Conservation (phyloP, 352 stramenopile genomes). For the Pythium chondricola region DNA sequence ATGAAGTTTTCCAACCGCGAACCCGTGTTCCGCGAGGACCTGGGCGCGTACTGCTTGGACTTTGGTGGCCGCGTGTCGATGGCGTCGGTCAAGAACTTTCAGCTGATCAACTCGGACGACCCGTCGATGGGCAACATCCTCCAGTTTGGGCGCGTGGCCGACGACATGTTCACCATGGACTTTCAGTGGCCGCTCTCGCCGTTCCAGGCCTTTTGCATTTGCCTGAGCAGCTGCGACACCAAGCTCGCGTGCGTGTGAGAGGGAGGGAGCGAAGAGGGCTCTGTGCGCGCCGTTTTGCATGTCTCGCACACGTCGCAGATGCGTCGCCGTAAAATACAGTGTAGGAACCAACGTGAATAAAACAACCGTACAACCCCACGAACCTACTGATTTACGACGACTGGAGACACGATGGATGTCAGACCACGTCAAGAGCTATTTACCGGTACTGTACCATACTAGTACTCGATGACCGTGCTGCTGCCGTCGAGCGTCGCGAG, state of each 20-base stretch:
- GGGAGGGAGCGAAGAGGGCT: no score
- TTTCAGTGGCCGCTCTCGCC: slow-evolving; percentile 86
- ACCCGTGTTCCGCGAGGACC: slow-evolving; percentile 78
- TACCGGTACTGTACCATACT: background rate
- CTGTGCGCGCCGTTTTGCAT: background rate
- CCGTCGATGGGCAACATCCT: slow-evolving; percentile 83
- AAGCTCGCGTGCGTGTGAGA: slow-evolving; percentile 83
- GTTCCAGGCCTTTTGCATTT: slow-evolving; percentile 86
- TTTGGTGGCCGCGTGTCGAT: slow-evolving; percentile 81
- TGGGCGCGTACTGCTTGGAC: slow-evolving; percentile 83
- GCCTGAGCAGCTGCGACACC: slow-evolving; percentile 84
- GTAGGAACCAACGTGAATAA: slow-evolving; percentile 10
- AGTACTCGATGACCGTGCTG: slow-evolving; percentile 52
- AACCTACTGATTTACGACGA: slow-evolving; percentile 7
- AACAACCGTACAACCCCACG: slow-evolving; percentile 5
- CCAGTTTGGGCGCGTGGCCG: slow-evolving; percentile 84
- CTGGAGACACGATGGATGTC: background rate
- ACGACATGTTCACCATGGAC: slow-evolving; percentile 90
- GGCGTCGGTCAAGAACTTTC: slow-evolving; percentile 87
- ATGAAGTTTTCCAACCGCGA: slow-evolving; percentile 87
- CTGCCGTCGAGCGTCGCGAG: slow-evolving; percentile 56
- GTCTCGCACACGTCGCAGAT: slow-evolving; percentile 11
- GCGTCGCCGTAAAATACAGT: slow-evolving; percentile 14
- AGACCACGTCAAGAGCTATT: no score
- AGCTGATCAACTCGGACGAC: slow-evolving; percentile 80